A percentile compares a stretch with the other conserved stretches of the same genome.
phyloP scores from a whole-genome alignment of 2,329 filamentous ascomycete species.

The Metarhizium sp. region DNA sequence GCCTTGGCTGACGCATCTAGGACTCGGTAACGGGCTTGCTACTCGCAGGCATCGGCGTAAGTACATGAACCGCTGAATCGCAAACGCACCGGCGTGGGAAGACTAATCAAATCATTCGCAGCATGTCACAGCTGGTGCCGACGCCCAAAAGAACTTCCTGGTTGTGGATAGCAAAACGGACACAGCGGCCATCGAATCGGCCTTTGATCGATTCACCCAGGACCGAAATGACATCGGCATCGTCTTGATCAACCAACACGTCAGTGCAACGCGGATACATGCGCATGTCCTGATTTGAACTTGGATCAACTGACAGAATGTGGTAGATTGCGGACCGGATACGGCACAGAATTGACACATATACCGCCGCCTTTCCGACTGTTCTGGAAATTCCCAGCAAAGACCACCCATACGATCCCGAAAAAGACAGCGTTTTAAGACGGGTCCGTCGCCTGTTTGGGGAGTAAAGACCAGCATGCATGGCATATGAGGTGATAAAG shows the following conservation, averaged over 20 bases:
- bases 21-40: conserved; percentile 93
- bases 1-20: conserved; percentile 38
- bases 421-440: conserved; percentile 95
- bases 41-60: conserved; percentile 87
- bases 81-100: not conserved
- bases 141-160: conserved; percentile 94
- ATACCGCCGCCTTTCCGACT: conserved; percentile 91
- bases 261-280: conserved; percentile 31
- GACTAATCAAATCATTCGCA: conserved; percentile 24
- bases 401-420: conserved; percentile 96
- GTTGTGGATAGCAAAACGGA: conserved; percentile 94
- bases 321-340: conserved; percentile 84
- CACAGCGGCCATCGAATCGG: conserved; percentile 73
- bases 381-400: conserved; percentile 97
- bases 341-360: conserved; percentile 80
- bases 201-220: conserved; percentile 81
- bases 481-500: not conserved
- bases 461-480: conserved; percentile 39
- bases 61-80: conserved; percentile 14
- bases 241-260: conserved; percentile 94
- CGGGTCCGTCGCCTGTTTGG: conserved; percentile 63
- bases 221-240: conserved; percentile 96
- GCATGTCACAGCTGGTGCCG: conserved; percentile 85
- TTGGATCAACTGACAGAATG: not conserved
- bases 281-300: not conserved